Percentiles rank a stretch among this genome's conserved stretches.
Conservation (phyloP, 345 rosid species). For the Gossypium thurberi region DNA sequence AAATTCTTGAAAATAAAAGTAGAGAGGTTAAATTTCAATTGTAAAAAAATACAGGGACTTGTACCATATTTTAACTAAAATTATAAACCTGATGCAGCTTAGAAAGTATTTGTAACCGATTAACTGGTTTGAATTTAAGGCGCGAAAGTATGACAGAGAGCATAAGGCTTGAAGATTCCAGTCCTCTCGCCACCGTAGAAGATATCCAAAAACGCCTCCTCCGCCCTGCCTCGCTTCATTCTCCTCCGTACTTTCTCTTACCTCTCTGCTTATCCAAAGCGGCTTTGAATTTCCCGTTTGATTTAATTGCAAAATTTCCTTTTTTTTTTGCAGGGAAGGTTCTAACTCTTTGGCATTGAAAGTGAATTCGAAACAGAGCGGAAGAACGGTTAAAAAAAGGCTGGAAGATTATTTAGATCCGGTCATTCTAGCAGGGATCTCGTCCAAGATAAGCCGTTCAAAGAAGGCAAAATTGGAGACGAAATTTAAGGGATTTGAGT, state of each 20-base stretch:
- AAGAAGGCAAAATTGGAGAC: background rate
- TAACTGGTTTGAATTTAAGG: background rate
- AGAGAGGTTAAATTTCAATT: too few species aligned
- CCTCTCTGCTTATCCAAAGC: background rate
- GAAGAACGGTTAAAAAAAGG: conserved; percentile 17
- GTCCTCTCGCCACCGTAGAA: conserved; percentile 23
- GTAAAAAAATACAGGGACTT: too few species aligned
- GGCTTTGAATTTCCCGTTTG: background rate
- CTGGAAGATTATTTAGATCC: conserved; percentile 31
- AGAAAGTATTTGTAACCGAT: too few species aligned
- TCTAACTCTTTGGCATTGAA: conserved; percentile 1
- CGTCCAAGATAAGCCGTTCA: conserved; percentile 8
- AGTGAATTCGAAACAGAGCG: background rate
- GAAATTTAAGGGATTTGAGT: conserved; percentile 19
- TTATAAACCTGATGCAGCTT: too few species aligned
- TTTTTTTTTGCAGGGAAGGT: conserved; percentile 2
- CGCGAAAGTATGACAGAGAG: conserved; percentile 11
- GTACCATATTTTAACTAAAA: too few species aligned
- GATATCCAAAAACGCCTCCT: conserved; percentile 23
- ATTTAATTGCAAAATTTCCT: background rate
- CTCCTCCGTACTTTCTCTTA: background rate
- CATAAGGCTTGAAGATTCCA: conserved; percentile 8
- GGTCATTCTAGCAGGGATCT: conserved; percentile 14
- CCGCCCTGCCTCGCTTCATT: conserved; percentile 16
- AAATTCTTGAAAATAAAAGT: too few species aligned